Evolutionary conservation across 495 filamentous ascomycete species (phyloP).

Genomic region (Penicillium manginii): DNA sequence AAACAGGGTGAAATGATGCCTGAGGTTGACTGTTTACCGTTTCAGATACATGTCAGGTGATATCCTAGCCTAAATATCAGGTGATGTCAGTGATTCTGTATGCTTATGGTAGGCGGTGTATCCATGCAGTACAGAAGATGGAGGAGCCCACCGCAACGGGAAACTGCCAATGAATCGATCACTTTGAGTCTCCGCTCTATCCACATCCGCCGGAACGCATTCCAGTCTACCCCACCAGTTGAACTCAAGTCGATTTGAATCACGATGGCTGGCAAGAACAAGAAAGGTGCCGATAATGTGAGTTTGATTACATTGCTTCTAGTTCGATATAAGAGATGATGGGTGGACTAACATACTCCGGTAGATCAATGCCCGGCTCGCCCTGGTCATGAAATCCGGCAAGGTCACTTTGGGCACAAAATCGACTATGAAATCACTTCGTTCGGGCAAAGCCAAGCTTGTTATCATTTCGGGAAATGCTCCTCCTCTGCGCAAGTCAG

Average conservation of each 20-base stretch:
- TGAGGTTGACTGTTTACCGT: not conserved
- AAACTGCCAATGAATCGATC: constrained; percentile 25
- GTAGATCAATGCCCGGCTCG: constrained; percentile 80
- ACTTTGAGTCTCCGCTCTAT: constrained; percentile 20
- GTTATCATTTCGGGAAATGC: constrained; percentile 87
- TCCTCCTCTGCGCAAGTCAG: constrained; percentile 89
- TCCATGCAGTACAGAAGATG: not conserved
- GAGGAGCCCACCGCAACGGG: not conserved
- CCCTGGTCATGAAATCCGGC: constrained; percentile 94
- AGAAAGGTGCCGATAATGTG: constrained; percentile 83
- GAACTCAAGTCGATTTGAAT: constrained; percentile 35
- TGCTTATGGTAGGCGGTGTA: not conserved
- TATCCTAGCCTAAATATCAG: no score
- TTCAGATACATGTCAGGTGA: not conserved
- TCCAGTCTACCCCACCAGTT: constrained; percentile 25
- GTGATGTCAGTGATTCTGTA: not conserved
- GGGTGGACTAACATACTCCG: constrained; percentile 13
- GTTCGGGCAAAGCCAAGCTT: constrained; percentile 65
- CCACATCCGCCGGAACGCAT: constrained; percentile 44
- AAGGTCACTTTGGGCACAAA: constrained; percentile 92
- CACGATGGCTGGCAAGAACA: constrained; percentile 93
- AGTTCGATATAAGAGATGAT: no score
- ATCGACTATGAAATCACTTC: constrained; percentile 92
- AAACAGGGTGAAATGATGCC: not conserved
- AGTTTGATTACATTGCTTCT: not conserved